phyloP scores from a whole-genome alignment of 1,284 basidiomycete species.

The Moesziomyces globuligerus region DNA sequence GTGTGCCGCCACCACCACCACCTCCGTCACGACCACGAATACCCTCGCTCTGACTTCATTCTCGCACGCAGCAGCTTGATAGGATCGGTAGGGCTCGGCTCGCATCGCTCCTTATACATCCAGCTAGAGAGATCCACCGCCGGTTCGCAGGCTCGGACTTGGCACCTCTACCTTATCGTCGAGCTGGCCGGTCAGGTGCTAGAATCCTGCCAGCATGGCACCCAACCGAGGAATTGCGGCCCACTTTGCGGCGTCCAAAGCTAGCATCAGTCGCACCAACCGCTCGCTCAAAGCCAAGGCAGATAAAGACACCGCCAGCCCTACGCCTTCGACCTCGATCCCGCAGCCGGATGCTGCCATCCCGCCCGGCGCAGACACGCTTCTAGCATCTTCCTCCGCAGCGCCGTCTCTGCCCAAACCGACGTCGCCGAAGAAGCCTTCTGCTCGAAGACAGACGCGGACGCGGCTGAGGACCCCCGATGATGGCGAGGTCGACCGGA shows the following conservation, averaged over 20 bases:
- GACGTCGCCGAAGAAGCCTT: constrained; percentile 15
- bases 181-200: too few species aligned
- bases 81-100: too few species aligned
- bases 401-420: constrained; percentile 3
- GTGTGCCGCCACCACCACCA: too few species aligned
- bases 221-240: constrained; percentile 32
- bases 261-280: constrained; percentile 18
- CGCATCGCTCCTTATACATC: too few species aligned
- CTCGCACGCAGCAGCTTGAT: too few species aligned
- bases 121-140: too few species aligned
- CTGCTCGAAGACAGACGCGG: constrained; percentile 16
- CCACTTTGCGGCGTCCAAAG: constrained; percentile 34
- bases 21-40: too few species aligned
- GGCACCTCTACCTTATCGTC: not conserved
- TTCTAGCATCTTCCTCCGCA: not conserved
- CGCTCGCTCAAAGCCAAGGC: constrained; percentile 21
- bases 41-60: too few species aligned
- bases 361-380: not conserved
- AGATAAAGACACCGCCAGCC: constrained; percentile 4
- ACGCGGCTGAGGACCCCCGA: constrained; percentile 31
- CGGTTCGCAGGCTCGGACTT: not conserved
- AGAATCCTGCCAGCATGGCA: constrained; percentile 9
- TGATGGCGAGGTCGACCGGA: constrained; percentile 40
- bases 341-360: not conserved
- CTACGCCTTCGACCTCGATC: not conserved